These are phyloP conservation scores for Aspergillus flavus DNA, from an alignment of 2,329 filamentous ascomycete genomes.

Conservation along the genomic window DNA sequence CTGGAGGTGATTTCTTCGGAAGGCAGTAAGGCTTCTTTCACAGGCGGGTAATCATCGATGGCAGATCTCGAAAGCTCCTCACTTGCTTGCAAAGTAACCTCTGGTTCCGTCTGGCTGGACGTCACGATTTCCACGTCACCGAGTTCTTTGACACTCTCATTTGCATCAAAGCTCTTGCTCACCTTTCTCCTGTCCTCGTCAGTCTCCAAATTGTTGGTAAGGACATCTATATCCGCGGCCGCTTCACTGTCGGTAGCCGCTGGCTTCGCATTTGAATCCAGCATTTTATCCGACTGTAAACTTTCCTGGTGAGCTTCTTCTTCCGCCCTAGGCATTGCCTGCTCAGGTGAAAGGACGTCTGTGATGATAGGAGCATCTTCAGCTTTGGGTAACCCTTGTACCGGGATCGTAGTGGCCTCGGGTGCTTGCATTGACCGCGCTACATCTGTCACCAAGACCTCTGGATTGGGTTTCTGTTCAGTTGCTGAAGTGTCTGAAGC, in stretches of 20 bases:
- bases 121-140: not conserved
- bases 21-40: not conserved
- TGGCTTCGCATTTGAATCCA: constrained; percentile 5
- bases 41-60: not conserved
- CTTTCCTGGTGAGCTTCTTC: not conserved
- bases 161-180: constrained; percentile 11
- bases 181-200: constrained; percentile 30
- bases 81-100: not conserved
- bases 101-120: not conserved
- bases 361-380: not conserved
- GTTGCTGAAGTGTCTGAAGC: not conserved
- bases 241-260: constrained; percentile 14
- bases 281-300: not conserved
- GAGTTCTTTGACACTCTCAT: constrained; percentile 13
- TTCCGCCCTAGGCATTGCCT: not conserved
- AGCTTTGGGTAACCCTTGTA: not conserved
- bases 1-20: not conserved
- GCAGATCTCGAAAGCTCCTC: not conserved
- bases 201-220: constrained; percentile 30
- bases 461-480: not conserved
- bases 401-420: not conserved
- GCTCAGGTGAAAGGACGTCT: not conserved
- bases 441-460: not conserved
- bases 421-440: not conserved
- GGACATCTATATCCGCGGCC: constrained; percentile 8